Conservation (phyloP, 1,284 basidiomycete species). For the Exobasidium rhododendri region DNA sequence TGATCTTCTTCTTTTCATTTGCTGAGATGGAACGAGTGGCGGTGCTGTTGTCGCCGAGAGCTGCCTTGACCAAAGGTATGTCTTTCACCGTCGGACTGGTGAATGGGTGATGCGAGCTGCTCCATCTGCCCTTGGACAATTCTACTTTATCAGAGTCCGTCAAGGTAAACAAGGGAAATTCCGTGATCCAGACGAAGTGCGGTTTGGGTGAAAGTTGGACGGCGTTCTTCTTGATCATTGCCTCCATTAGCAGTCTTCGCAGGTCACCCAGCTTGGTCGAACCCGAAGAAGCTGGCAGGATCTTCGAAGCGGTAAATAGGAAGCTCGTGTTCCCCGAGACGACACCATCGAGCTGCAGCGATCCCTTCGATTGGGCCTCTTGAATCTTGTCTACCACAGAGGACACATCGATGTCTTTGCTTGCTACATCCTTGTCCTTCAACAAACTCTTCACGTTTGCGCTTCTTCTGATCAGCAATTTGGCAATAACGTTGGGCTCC, state of each 20-base stretch:
- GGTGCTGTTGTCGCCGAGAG: conserved; percentile 5
- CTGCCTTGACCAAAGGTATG: conserved; percentile 68
- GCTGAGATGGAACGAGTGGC: background rate
- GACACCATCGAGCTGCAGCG: conserved; percentile 27
- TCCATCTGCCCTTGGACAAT: conserved; percentile 73
- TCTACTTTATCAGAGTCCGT: conserved; percentile 83
- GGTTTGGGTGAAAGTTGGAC: conserved; percentile 56
- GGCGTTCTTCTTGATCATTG: background rate
- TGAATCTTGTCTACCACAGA: background rate
- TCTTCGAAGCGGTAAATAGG: conserved; percentile 28
- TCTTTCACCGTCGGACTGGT: conserved; percentile 92
- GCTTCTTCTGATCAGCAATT: conserved; percentile 40
- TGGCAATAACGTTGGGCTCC: conserved; percentile 28
- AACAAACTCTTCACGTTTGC: conserved; percentile 21
- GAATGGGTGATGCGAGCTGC: conserved; percentile 89
- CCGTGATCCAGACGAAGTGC: conserved; percentile 91
- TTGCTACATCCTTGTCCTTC: conserved; percentile 14
- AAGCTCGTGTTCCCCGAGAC: conserved; percentile 49
- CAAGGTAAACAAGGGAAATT: conserved; percentile 88
- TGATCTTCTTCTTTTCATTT: conserved; percentile 1
- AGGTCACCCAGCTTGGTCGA: conserved; percentile 72
- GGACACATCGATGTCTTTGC: conserved; percentile 26
- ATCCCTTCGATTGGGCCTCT: conserved; percentile 13
- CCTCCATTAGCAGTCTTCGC: conserved; percentile 10
- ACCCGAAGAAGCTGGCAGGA: conserved; percentile 64